Evolutionary conservation across 768 basidiomycete species (phyloP), one percentile per base, ranked within the genome.

Genomic region (Lactarius evosmus): DNA sequence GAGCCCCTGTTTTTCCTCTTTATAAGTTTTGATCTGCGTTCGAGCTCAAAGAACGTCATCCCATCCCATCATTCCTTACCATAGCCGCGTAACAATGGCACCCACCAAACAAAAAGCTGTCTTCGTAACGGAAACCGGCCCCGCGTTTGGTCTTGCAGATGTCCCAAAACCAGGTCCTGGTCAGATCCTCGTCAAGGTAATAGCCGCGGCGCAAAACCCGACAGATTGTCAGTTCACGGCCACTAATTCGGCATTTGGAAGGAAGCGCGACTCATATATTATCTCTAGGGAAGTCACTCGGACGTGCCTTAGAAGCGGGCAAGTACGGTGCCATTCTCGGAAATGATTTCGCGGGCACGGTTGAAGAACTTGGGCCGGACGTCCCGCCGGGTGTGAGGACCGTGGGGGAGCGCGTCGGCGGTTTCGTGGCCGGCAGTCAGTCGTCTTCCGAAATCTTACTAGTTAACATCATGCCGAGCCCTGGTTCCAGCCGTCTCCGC

Each of bases 371-470:
- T 30, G 67, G 69, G 7, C 49, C 63, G 4, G 63, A 61, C 33
- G 64, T 68, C 33, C 65, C 60, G 1, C 52, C 38, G 7, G 60
- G 67, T 8, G 54, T 60, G 32, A 54, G 69, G 51, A 51, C 41
- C 14, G 34, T 69, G 16, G 69, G 68, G 27, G 65, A 70, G 62
- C 65, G 60, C 3, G 59, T 70, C 32, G 68, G 60, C 0, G 66
- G 64, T 3, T 25, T 60, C 46, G 30, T 64, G 25, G 1, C 9
- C 8, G 59, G 56, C 32, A 17, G 65, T 68, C 6, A 58, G 65
- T 32, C 34, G 19, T 25, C 29, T 36, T 36, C 7, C 36, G 14
- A 1, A 0, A 33, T 22, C 19, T 52, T 14, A 7, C 0, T 29
- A 6, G 17, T 53, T 19, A 14, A 32, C 27, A 7, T 49, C 4